phyloP scores from a whole-genome alignment of 2,329 filamentous ascomycete species.

The Tothia fuscella region DNA sequence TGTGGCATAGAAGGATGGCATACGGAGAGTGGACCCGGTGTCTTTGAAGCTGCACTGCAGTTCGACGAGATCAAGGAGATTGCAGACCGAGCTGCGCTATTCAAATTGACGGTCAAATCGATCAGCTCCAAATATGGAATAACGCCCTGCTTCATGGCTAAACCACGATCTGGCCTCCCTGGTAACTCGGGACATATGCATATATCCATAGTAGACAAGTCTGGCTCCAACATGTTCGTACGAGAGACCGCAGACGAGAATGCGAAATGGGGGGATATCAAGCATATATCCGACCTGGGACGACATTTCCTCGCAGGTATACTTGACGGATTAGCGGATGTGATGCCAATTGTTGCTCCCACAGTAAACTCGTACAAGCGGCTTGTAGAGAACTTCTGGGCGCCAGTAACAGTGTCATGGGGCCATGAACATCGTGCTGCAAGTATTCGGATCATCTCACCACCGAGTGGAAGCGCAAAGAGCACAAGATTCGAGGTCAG shows the following conservation, averaged over 20 bases:
- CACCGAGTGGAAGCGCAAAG: conserved; percentile 71
- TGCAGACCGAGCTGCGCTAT: conserved; percentile 83
- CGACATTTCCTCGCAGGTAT: conserved; percentile 88
- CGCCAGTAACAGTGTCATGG: conserved; percentile 94
- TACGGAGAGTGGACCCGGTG: conserved; percentile 84
- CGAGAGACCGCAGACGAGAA: conserved; percentile 60
- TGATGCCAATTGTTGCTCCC: conserved; percentile 91
- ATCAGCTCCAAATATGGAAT: conserved; percentile 79
- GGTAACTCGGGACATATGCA: conserved; percentile 97
- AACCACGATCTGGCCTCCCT: conserved; percentile 78
- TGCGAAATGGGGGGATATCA: conserved; percentile 62
- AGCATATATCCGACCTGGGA: conserved; percentile 72
- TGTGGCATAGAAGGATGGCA: conserved; percentile 91
- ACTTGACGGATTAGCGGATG: conserved; percentile 75
- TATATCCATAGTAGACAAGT: conserved; percentile 68
- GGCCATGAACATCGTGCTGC: conserved; percentile 90
- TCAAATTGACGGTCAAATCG: conserved; percentile 91
- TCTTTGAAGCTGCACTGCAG: conserved; percentile 87
- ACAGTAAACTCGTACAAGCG: conserved; percentile 98
- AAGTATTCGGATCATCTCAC: conserved; percentile 78
- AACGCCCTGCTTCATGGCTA: conserved; percentile 97
- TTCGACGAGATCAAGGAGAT: conserved; percentile 79
- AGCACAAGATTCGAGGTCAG: conserved; percentile 88
- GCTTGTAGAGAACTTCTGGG: conserved; percentile 98
- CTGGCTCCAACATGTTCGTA: conserved; percentile 71